phyloP scores from a whole-genome alignment of 2,329 filamentous ascomycete genomes.

The Trichophyton benhamiae region DNA sequence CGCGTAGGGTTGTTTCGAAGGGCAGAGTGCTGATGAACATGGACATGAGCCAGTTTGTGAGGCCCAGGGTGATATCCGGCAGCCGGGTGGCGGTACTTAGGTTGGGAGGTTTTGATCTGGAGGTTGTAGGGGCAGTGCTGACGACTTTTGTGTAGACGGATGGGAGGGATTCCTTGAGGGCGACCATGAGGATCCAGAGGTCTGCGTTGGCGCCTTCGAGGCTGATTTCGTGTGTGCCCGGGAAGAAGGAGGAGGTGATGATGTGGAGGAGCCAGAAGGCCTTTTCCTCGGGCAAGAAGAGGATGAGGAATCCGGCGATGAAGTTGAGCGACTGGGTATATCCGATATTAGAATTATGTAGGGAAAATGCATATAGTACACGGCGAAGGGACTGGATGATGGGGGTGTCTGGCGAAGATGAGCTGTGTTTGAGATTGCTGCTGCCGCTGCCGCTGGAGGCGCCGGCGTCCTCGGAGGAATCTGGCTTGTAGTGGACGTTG shows the following conservation, averaged over 20 bases:
- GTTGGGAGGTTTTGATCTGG: conserved; percentile 31
- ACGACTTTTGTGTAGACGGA: conserved; percentile 80
- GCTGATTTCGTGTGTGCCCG: conserved; percentile 80
- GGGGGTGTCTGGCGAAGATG: conserved; percentile 46
- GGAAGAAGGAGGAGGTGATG: conserved; percentile 76
- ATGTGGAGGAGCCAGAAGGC: conserved; percentile 88
- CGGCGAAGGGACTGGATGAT: conserved; percentile 73
- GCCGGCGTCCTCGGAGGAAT: conserved; percentile 25
- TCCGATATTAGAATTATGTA: conserved; percentile 82
- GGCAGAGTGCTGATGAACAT: conserved; percentile 88
- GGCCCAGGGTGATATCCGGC: conserved; percentile 81
- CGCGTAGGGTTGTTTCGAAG: conserved; percentile 78
- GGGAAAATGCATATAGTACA: conserved; percentile 76
- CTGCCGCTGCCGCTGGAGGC: conserved; percentile 14
- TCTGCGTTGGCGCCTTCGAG: conserved; percentile 89
- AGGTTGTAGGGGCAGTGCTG: conserved; percentile 43
- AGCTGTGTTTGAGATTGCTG: conserved; percentile 26
- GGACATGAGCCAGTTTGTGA: conserved; percentile 97
- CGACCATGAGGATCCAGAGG: conserved; percentile 80
- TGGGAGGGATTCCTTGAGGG: conserved; percentile 70
- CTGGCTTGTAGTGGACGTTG: conserved; percentile 77
- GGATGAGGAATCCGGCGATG: conserved; percentile 72
- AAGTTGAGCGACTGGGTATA: conserved; percentile 97
- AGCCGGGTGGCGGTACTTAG: conserved; percentile 43
- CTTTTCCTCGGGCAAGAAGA: conserved; percentile 87